A percentile compares a stretch with the other conserved stretches of the same genome.
Evolutionary conservation across 1,284 basidiomycete species (phyloP).

Genomic region (Irpex sp.): DNA sequence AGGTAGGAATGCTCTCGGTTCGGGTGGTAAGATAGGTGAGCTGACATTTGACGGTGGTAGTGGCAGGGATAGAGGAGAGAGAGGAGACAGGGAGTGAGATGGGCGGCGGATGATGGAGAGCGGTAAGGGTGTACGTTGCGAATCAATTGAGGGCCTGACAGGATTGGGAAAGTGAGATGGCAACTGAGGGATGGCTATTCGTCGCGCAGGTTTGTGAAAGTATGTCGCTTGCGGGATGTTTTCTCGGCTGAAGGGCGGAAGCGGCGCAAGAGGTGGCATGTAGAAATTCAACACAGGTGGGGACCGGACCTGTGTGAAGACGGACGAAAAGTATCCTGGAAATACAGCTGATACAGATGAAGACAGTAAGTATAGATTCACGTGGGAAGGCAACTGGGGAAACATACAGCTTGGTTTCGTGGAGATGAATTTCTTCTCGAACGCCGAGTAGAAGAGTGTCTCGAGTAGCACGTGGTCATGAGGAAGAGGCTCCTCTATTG

Average conservation of each 20-base stretch:
- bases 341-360: conserved; percentile 43
- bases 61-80: not conserved
- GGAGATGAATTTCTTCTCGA: conserved; percentile 33
- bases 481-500: conserved; percentile 7
- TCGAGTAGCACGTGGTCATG: conserved; percentile 33
- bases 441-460: conserved; percentile 28
- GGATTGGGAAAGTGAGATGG: not conserved
- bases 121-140: not conserved
- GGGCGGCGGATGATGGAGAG: not conserved
- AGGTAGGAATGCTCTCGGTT: not conserved
- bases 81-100: not conserved
- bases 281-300: conserved; percentile 3
- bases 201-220: not conserved
- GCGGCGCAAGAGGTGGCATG: conserved; percentile 3
- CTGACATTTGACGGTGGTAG: not conserved
- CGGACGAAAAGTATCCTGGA: conserved; percentile 49
- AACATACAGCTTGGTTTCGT: conserved; percentile 26
- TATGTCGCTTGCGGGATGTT: not conserved
- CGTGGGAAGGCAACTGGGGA: not conserved
- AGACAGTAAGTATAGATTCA: not conserved
- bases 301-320: conserved; percentile 3
- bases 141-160: not conserved
- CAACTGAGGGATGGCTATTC: not conserved
- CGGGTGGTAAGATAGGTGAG: not conserved
- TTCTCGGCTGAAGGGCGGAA: not conserved